A percentile compares a stretch with the other conserved stretches of the same genome.
Conservation (phyloP, 257 asterid genomes). For the Paraleonurus japonicus region DNA sequence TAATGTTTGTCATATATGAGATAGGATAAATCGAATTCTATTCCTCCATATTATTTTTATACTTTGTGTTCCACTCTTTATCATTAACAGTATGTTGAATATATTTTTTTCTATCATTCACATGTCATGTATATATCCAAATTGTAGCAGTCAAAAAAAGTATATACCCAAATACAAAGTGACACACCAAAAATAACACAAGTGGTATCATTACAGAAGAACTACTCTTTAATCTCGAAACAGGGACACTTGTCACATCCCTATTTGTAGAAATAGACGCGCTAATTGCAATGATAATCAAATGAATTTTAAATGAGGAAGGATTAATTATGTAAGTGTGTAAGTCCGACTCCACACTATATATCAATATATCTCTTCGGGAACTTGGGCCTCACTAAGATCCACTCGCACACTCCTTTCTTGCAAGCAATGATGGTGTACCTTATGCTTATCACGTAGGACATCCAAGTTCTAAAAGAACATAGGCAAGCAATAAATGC, state of each 20-base stretch:
- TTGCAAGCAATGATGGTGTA: conserved; percentile 39
- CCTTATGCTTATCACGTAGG: conserved; percentile 35
- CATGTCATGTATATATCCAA: too few species aligned
- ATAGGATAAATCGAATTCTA: too few species aligned
- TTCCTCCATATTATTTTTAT: too few species aligned
- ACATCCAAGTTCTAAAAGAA: conserved; percentile 18
- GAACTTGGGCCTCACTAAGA: conserved; percentile 74
- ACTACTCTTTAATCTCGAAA: not conserved
- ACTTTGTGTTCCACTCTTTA: too few species aligned
- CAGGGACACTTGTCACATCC: conserved; percentile 35
- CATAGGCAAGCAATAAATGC: not conserved
- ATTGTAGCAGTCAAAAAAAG: too few species aligned
- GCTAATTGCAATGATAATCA: conserved; percentile 42
- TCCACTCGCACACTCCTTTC: conserved; percentile 43
- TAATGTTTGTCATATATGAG: not conserved
- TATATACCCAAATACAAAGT: too few species aligned
- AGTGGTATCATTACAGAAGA: not conserved
- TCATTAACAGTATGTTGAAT: too few species aligned
- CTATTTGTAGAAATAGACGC: conserved; percentile 37
- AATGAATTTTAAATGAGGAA: conserved; percentile 8
- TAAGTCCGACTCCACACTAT: conserved; percentile 32
- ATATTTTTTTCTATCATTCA: too few species aligned
- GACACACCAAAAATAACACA: too few species aligned
- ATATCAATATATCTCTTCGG: conserved; percentile 64
- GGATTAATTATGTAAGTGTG: not conserved